A percentile compares a stretch with the other conserved stretches of the same genome.
Conservation (phyloP, 1,139 yeast species). For the Spathaspora sp. region DNA sequence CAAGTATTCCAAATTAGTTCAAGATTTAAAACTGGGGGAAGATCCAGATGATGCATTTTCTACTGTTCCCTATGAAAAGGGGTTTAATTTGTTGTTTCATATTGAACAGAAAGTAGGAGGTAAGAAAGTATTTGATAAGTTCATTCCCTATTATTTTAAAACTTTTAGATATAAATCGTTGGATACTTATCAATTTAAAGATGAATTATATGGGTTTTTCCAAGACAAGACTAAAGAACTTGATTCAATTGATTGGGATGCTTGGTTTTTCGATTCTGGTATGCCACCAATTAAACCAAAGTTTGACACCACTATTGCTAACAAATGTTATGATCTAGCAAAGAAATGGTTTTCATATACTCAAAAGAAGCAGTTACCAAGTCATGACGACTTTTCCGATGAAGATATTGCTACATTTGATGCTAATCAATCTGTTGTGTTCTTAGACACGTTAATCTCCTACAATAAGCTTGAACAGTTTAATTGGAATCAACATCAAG, state of each 20-base stretch:
- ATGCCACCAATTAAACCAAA: slow-evolving; percentile 79
- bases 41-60: slow-evolving; percentile 93
- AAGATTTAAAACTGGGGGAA: slow-evolving; percentile 58
- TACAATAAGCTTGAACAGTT: slow-evolving; percentile 31
- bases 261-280: slow-evolving; percentile 81
- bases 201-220: slow-evolving; percentile 68
- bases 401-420: slow-evolving; percentile 57
- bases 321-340: slow-evolving; percentile 66
- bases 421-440: slow-evolving; percentile 76
- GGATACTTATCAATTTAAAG: slow-evolving; percentile 80
- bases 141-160: slow-evolving; percentile 73
- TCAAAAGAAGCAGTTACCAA: slow-evolving; percentile 18
- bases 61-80: slow-evolving; percentile 89
- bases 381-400: slow-evolving; percentile 18
- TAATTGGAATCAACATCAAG: slow-evolving; percentile 37
- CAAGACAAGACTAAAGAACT: slow-evolving; percentile 46
- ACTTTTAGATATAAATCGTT: slow-evolving; percentile 69
- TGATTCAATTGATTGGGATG: slow-evolving; percentile 77
- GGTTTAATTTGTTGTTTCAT: slow-evolving; percentile 73
- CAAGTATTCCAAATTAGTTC: slow-evolving; percentile 66
- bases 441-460: slow-evolving; percentile 62
- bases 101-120: slow-evolving; percentile 65
- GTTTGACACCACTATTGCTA: slow-evolving; percentile 77
- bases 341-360: slow-evolving; percentile 52
- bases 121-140: slow-evolving; percentile 64